Conservation (phyloP, 352 stramenopile genomes). For the Phytophthora meadii region DNA sequence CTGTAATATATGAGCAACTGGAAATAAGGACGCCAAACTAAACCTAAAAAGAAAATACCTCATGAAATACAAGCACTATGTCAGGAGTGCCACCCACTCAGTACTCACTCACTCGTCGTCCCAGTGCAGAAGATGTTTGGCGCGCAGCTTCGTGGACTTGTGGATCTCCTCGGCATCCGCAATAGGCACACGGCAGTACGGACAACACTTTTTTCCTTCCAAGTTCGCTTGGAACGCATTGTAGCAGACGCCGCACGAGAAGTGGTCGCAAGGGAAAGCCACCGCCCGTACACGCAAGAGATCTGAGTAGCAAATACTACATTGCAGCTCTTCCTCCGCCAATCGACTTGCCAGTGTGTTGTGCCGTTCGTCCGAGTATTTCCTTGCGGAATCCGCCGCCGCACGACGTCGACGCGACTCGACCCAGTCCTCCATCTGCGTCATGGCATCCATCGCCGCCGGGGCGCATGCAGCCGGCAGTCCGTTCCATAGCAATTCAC, state of each 20-base stretch:
- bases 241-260: conserved; percentile 67
- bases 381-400: conserved; percentile 40
- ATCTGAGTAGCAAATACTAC: conserved; percentile 78
- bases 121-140: conserved; percentile 42
- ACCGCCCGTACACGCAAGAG: conserved; percentile 60
- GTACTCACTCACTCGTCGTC: conserved; percentile 24
- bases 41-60: too few species aligned
- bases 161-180: conserved; percentile 46
- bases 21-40: too few species aligned
- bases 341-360: conserved; percentile 55
- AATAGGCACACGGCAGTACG: conserved; percentile 64
- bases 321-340: conserved; percentile 72
- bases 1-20: too few species aligned
- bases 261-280: conserved; percentile 72
- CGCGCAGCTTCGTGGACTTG: conserved; percentile 56
- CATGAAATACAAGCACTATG: conserved; percentile 9
- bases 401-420: conserved; percentile 43
- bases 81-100: not conserved
- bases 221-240: conserved; percentile 54
- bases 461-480: conserved; percentile 39
- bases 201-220: conserved; percentile 66
- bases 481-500: conserved; percentile 52
- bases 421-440: conserved; percentile 57
- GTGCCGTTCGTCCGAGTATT: conserved; percentile 62
- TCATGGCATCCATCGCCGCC: conserved; percentile 45